Evolutionary conservation across 2,329 filamentous ascomycete species (phyloP), one percentile per base, ranked within the genome.

Genomic region (Colletotrichum zoysiae): DNA sequence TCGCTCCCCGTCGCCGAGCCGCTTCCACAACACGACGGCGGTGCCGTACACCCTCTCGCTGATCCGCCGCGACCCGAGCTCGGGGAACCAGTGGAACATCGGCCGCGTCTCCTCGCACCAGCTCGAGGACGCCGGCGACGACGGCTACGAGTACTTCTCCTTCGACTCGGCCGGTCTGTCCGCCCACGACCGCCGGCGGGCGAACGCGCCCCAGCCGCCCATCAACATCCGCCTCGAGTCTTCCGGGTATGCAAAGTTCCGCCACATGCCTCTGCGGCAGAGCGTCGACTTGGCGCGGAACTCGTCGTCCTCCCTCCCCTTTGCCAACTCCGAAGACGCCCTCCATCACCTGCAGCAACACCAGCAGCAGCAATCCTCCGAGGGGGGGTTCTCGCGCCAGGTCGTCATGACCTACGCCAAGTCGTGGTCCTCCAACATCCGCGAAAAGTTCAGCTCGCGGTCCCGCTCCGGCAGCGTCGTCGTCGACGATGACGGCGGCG

Each of bases 71-170:
- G 91, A 95, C 78, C 91, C 91, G 1, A 85, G 87, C 30, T 89
- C 90, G 11, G 89, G 90, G 9, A 86, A 85, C 66, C 93, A 95
- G 79, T 94, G 92, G 92, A 95, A 95, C 77, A 87, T 95, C 16
- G 93, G 90, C 30, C 90, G 86, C 66, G 86, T 94, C 60, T 86
- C 86, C 2, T 89, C 87, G 0, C 85, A 85, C 70, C 86, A 88
- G 73, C 78, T 84, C 18, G 85, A 87, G 56, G 76, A 80, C 33
- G 76, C 79, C 1, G 79, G 80, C 56, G 72, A 78, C n/a, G 74
- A 74, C 18, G 77, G 79, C 7, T 78, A 79, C 35, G 78, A 76
- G 57, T 74, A 77, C 35, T 74, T 75, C 46, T 63, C 70, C 46
- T 73, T 71, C 61, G 73, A 74, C 71, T 60, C 70, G 3, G 73